Evolutionary conservation across 352 stramenopile species (phyloP), one percentile per base, ranked within the genome.

Genomic region (Pythium diclinum): DNA sequence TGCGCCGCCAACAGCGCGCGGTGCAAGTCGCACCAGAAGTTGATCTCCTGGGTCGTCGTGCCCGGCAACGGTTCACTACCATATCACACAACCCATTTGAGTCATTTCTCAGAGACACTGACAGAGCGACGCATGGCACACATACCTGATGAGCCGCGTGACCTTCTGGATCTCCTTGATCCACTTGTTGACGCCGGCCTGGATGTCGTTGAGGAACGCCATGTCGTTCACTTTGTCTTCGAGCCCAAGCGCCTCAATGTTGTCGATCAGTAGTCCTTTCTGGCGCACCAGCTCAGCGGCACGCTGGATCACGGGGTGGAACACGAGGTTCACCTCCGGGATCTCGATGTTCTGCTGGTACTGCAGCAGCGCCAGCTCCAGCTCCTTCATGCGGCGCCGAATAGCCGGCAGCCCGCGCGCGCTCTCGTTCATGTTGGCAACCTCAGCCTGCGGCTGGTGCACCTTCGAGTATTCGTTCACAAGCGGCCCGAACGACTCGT

Each of bases 281-380:
- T 91, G 80, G 0, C 85, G 85, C 34, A 77, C 83, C 53, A 88
- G 30, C 38, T 83, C 75, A 1, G 85, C 88, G 13, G 92, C 92
- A 40, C 81, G 79, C 61, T 91, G 81, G 42, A 98, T 92, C 28
- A 89, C 74, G 2, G 89, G 83, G 55, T 97, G 92, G 55, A 96
- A 93, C 25, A 88, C 74, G 21, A 98, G 68, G 48, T 88, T 88
- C 48, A 98, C 91, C 52, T 96, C 89, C 1, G 95, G 94, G 58
- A 98, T 98, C 66, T 98, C 91, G 62, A 98, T 88, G 61, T 97
- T 96, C 62, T 97, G 91, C 69, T 98, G 90, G 73, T 96, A 98
- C 60, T 97, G 91, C 34, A 97, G 76, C 63, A 98, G 69, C 10
- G 94, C 94, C 19, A 98, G 75, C 63, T 98, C 95, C 21, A 98